phyloP scores from a whole-genome alignment of 2,329 filamentous ascomycete genomes.

The Myriosclerotinia curreyana region DNA sequence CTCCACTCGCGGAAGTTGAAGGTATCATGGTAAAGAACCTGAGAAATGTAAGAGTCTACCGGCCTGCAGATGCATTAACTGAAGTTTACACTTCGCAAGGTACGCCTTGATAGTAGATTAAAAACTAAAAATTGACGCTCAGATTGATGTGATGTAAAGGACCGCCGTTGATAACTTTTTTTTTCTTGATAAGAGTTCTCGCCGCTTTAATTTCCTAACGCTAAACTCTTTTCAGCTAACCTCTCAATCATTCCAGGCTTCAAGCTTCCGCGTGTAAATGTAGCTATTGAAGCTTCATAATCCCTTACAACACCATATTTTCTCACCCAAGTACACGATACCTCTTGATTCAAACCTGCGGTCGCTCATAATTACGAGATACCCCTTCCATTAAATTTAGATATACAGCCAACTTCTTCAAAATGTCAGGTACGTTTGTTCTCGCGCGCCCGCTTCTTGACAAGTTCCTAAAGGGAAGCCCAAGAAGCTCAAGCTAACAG shows the following conservation, averaged over 20 bases:
- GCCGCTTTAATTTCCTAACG: slow-evolving; percentile 16
- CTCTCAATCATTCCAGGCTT: slow-evolving; percentile 20
- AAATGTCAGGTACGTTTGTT: slow-evolving; percentile 42
- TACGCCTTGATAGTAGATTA: neutral
- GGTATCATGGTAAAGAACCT: slow-evolving; percentile 28
- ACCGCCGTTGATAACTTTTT: slow-evolving; percentile 20
- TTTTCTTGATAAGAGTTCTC: slow-evolving; percentile 20
- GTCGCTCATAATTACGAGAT: neutral
- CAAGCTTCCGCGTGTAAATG: slow-evolving; percentile 22
- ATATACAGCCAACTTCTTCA: slow-evolving; percentile 22
- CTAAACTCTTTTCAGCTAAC: slow-evolving; percentile 19
- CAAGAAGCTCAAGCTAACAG: slow-evolving; percentile 31
- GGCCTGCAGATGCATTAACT: neutral
- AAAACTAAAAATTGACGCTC: neutral
- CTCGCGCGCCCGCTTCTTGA: slow-evolving; percentile 16
- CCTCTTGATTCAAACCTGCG: neutral
- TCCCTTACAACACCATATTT: neutral
- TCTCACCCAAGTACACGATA: neutral
- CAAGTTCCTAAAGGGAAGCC: slow-evolving; percentile 17
- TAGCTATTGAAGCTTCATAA: slow-evolving; percentile 19
- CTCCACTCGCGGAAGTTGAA: slow-evolving; percentile 24
- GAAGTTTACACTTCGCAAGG: slow-evolving; percentile 4
- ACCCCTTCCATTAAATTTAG: neutral
- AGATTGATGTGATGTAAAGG: slow-evolving; percentile 17
- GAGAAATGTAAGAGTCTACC: slow-evolving; percentile 8